Conservation (phyloP, 805 yeast species). For the Hanseniaspora mollemarum region DNA sequence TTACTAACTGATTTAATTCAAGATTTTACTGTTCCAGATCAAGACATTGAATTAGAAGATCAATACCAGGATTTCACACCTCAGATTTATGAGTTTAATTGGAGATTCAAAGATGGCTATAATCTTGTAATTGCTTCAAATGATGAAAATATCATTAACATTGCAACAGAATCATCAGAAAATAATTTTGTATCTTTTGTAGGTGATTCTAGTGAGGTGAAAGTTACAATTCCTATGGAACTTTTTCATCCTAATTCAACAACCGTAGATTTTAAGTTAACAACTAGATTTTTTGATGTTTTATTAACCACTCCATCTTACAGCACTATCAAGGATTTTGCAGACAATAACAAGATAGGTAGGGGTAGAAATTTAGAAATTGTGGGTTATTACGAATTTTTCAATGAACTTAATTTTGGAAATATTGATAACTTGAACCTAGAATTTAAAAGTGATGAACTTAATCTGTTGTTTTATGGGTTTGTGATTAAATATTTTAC, state of each 20-base stretch:
- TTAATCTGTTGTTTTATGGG: slow-evolving; percentile 67
- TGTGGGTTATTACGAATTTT: slow-evolving; percentile 55
- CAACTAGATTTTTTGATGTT: slow-evolving; percentile 51
- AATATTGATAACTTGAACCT: slow-evolving; percentile 60
- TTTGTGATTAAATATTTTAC: slow-evolving; percentile 64
- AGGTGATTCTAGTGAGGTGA: slow-evolving; percentile 45
- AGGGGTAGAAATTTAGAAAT: slow-evolving; percentile 50
- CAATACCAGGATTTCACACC: slow-evolving; percentile 47
- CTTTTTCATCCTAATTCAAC: slow-evolving; percentile 43
- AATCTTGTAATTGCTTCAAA: slow-evolving; percentile 66
- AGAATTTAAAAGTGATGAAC: slow-evolving; percentile 51
- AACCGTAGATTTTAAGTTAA: slow-evolving; percentile 39
- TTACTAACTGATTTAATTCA: slow-evolving; percentile 57
- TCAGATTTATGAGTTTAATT: slow-evolving; percentile 31
- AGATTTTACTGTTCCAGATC: slow-evolving; percentile 56
- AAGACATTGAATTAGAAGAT: slow-evolving; percentile 37
- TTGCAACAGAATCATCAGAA: slow-evolving; percentile 72
- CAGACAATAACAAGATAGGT: slow-evolving; percentile 54
- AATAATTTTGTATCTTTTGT: slow-evolving; percentile 66
- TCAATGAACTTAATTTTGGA: slow-evolving; percentile 46
- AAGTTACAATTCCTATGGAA: slow-evolving; percentile 47
- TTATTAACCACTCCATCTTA: slow-evolving; percentile 75
- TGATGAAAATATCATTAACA: slow-evolving; percentile 76
- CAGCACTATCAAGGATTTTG: slow-evolving; percentile 72
- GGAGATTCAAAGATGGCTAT: slow-evolving; percentile 42